Conservation (phyloP, 2,329 filamentous ascomycete species). For the Colletotrichum lini region DNA sequence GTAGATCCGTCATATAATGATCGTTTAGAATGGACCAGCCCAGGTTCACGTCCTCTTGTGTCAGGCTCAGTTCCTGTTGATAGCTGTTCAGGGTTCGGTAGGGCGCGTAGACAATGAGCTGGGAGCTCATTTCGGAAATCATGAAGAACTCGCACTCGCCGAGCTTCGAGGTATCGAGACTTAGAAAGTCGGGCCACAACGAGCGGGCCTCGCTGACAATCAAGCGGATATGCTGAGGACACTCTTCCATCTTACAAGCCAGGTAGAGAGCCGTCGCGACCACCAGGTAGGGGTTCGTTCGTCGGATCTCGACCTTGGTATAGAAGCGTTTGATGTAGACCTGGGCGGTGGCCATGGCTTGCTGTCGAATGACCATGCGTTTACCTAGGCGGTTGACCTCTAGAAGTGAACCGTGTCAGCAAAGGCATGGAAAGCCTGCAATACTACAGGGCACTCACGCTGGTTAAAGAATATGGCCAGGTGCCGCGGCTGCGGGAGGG, state of each 20-base stretch:
- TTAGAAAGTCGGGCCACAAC: conserved; percentile 85
- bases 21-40: conserved; percentile 92
- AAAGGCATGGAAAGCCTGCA: background rate
- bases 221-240: conserved; percentile 93
- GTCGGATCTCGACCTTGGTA: conserved; percentile 88
- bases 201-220: conserved; percentile 89
- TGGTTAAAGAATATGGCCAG: conserved; percentile 94
- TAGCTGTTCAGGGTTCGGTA: conserved; percentile 85
- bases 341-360: conserved; percentile 93
- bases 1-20: conserved; percentile 92
- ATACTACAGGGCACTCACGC: conserved; percentile 63
- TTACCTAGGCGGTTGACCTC: conserved; percentile 88
- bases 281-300: conserved; percentile 93
- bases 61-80: conserved; percentile 77
- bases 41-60: conserved; percentile 82
- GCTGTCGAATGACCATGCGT: conserved; percentile 87
- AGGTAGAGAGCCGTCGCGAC: conserved; percentile 95
- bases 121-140: conserved; percentile 91
- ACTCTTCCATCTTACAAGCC: conserved; percentile 98
- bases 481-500: conserved; percentile 84
- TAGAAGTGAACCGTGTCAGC: conserved; percentile 52
- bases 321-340: conserved; percentile 97
- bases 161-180: conserved; percentile 84
- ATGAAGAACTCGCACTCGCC: conserved; percentile 95
- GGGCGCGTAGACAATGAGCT: conserved; percentile 91